phyloP scores from a whole-genome alignment of 768 basidiomycete species.

The Leucogyrophana mollusca region DNA sequence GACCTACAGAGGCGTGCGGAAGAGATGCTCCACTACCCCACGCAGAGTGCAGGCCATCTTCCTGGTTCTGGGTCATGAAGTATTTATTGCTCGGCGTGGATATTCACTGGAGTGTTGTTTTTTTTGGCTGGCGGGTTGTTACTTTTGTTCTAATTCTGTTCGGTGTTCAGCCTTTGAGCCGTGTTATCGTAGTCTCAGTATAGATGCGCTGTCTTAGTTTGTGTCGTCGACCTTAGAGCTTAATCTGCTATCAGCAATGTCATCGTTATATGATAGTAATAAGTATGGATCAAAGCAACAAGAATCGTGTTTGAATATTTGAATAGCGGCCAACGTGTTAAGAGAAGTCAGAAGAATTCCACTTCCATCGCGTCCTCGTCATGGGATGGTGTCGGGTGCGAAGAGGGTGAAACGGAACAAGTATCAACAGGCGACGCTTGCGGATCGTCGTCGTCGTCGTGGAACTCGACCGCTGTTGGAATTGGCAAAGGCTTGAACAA shows the following conservation, averaged over 20 bases:
- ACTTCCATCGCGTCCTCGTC: slow-evolving; percentile 55
- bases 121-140: slow-evolving; percentile 6
- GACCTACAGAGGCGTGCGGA: slow-evolving; percentile 43
- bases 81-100: neutral
- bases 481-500: slow-evolving; percentile 45
- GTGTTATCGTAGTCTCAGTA: slow-evolving; percentile 15
- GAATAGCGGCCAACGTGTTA: slow-evolving; percentile 16
- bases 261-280: slow-evolving; percentile 14
- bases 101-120: slow-evolving; percentile 7
- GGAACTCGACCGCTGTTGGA: slow-evolving; percentile 7
- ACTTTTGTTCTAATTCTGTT: slow-evolving; percentile 17
- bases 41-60: slow-evolving; percentile 29
- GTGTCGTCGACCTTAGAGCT: slow-evolving; percentile 21
- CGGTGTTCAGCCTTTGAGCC: slow-evolving; percentile 19
- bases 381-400: neutral
- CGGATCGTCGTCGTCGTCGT: slow-evolving; percentile 9
- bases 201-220: slow-evolving; percentile 23
- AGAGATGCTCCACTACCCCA: slow-evolving; percentile 49
- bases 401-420: neutral
- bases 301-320: slow-evolving; percentile 6
- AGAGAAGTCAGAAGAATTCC: slow-evolving; percentile 25
- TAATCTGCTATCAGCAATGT: slow-evolving; percentile 16
- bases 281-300: slow-evolving; percentile 7
- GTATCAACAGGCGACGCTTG: neutral
- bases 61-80: neutral